Percentiles rank a stretch among this genome's conserved stretches.
phyloP scores from a whole-genome alignment of 345 rosid genomes.

The Clarkia xantiana region DNA sequence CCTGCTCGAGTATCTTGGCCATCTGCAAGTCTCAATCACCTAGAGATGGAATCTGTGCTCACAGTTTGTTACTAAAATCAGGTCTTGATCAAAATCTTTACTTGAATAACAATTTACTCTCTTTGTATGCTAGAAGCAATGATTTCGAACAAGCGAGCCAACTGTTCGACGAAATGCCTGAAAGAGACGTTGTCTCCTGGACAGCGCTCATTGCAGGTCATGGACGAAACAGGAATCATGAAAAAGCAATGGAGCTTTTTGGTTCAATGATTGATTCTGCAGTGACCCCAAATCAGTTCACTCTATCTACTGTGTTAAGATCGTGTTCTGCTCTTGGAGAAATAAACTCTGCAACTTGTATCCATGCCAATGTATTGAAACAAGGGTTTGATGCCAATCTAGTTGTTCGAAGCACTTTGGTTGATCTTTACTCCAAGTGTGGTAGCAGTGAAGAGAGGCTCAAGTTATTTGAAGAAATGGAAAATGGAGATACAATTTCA shows the following conservation, averaged over 20 bases:
- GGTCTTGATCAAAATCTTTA: slow-evolving; percentile 28
- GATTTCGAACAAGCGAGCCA: slow-evolving; percentile 27
- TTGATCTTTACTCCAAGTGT: slow-evolving; percentile 47
- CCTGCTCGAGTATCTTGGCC: slow-evolving; percentile 27
- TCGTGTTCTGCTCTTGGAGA: slow-evolving; percentile 38
- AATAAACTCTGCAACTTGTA: slow-evolving; percentile 21
- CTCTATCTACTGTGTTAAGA: slow-evolving; percentile 41
- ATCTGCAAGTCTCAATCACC: slow-evolving; percentile 35
- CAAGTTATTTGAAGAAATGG: slow-evolving; percentile 24
- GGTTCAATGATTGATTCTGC: slow-evolving; percentile 30
- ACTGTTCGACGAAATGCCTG: slow-evolving; percentile 63
- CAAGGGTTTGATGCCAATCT: slow-evolving; percentile 36
- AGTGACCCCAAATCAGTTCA: slow-evolving; percentile 38
- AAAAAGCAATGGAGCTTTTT: slow-evolving; percentile 26
- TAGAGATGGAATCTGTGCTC: slow-evolving; percentile 37
- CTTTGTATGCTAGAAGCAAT: slow-evolving; percentile 32
- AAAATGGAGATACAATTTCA: slow-evolving; percentile 33
- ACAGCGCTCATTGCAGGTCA: slow-evolving; percentile 43
- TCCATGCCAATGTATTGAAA: slow-evolving; percentile 38
- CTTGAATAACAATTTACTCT: slow-evolving; percentile 45
- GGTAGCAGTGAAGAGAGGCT: slow-evolving; percentile 25
- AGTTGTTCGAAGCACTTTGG: slow-evolving; percentile 28
- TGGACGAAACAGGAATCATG: slow-evolving; percentile 23
- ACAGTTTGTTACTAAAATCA: slow-evolving; percentile 38
- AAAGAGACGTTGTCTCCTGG: slow-evolving; percentile 52